phyloP scores from a whole-genome alignment of 2,329 filamentous ascomycete species.

The Fusarium denticulatum region DNA sequence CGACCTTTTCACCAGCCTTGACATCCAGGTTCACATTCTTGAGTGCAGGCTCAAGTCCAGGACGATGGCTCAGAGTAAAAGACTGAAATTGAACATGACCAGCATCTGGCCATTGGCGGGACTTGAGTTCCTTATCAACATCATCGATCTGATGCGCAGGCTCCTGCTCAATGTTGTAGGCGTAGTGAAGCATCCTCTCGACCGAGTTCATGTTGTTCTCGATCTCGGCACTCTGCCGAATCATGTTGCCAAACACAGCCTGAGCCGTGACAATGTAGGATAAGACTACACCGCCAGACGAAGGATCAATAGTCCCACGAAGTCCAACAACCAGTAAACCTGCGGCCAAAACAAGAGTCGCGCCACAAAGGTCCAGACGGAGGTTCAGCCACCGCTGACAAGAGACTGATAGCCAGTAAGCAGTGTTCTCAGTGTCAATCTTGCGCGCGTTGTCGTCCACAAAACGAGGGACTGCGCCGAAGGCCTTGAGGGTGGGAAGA shows the following conservation, averaged over 20 bases:
- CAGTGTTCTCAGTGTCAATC: slow-evolving; percentile 21
- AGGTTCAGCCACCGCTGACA: slow-evolving; percentile 23
- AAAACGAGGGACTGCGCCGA: slow-evolving; percentile 15
- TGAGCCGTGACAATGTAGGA: slow-evolving; percentile 53
- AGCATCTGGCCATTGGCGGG: not conserved
- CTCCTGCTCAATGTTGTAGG: slow-evolving; percentile 59
- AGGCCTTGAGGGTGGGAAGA: slow-evolving; percentile 17
- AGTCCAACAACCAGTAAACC: slow-evolving; percentile 21
- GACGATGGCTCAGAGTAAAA: slow-evolving; percentile 19
- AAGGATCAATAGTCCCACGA: slow-evolving; percentile 16
- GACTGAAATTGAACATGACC: slow-evolving; percentile 17
- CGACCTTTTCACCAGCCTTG: slow-evolving; percentile 14
- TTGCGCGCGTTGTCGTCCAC: slow-evolving; percentile 10
- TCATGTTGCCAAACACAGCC: slow-evolving; percentile 68
- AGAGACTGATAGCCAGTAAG: slow-evolving; percentile 17
- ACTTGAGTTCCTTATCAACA: not conserved
- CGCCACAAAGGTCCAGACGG: slow-evolving; percentile 12
- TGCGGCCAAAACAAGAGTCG: not conserved
- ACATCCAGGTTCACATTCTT: slow-evolving; percentile 11
- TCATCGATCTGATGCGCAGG: not conserved
- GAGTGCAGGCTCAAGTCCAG: slow-evolving; percentile 11
- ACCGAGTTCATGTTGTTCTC: slow-evolving; percentile 98
- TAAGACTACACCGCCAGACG: slow-evolving; percentile 19
- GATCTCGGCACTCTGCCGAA: slow-evolving; percentile 59
- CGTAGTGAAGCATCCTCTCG: slow-evolving; percentile 90